Evolutionary conservation across 345 rosid genomes (phyloP), one percentile per base, ranked within the genome.

Genomic region (Syzygium grande): DNA sequence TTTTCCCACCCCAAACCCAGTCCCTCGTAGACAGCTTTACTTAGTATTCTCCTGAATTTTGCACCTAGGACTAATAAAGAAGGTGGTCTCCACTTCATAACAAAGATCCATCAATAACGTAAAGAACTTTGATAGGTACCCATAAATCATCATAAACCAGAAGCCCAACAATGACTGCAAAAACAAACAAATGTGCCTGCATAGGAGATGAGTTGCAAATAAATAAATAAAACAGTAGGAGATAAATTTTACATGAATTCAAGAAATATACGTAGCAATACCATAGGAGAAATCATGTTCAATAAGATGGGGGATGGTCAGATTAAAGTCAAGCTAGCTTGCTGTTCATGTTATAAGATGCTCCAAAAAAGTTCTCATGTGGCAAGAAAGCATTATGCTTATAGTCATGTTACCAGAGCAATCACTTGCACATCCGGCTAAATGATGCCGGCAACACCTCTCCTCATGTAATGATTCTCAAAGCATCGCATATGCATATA

Each of bases 1-100:
- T 73, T 73, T 73, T 73, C 80, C 97, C 87, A 97, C 95, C 92
- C 97, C 98, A 93, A 73, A 34, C 49, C 80, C 80, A 34, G 49
- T 73, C 46, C 11, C 46, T 19, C 13, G 10, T 34, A 73, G 46
- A 73, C 49, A 73, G 80, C 46, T 68, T 68, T 30, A 34, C 25
- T n/a, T 34, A 19, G 25, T 34, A 2, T 73, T 34, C 80, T 19
- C 49, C 3, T 34, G 25, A 73, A 73, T 34, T 73, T 73, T 25
- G 19, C 49, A 73, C 46, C 79, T 9, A 34, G 46, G 80, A 34
- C 38, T 34, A 34, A 73, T 25, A 73, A 73, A 73, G 80, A 73
- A 73, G 25, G 49, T 73, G 80, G 14, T 34, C 46, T 73, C 25
- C 22, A 55, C 25, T 55, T 55, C 46, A 73, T 73, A 68, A 68